Evolutionary conservation across 345 rosid species (phyloP).

Genomic region (Gossypium turneri): DNA sequence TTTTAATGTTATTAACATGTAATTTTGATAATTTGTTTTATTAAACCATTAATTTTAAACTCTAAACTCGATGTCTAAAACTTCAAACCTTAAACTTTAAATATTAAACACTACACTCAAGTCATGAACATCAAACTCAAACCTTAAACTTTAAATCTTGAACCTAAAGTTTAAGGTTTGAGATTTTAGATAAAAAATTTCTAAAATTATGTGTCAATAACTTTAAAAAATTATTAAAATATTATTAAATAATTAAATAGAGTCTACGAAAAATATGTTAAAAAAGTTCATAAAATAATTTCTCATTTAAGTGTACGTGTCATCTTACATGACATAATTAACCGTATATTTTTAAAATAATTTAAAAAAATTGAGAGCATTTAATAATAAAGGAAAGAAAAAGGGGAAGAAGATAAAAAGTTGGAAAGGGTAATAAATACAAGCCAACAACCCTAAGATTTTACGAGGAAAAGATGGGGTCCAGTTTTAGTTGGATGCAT

Average conservation of each 20-base stretch:
- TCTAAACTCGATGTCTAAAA: fast-evolving
- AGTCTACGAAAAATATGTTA: fast-evolving
- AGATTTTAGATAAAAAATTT: no score
- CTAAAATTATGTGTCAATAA: no score
- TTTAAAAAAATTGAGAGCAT: no score
- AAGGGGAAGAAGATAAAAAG: neutral
- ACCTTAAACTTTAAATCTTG: fast-evolving
- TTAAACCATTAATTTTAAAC: no score
- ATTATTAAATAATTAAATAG: no score
- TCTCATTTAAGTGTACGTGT: fast-evolving
- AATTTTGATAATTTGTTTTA: no score
- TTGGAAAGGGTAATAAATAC: neutral
- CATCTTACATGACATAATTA: no score
- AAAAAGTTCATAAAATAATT: no score
- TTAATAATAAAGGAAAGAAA: neutral
- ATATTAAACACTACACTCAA: fast-evolving
- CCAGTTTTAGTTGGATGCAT: constrained; percentile 7
- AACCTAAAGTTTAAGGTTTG: fast-evolving
- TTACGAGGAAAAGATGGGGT: neutral
- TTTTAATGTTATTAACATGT: no score
- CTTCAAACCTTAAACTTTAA: fast-evolving
- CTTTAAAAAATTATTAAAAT: no score
- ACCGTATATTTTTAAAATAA: no score
- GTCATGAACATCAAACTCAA: no score
- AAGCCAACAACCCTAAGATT: neutral